Evolutionary conservation across 1,139 yeast genomes (phyloP), one percentile per base, ranked within the genome.

Genomic region (Blastobotrys capitulatus): DNA sequence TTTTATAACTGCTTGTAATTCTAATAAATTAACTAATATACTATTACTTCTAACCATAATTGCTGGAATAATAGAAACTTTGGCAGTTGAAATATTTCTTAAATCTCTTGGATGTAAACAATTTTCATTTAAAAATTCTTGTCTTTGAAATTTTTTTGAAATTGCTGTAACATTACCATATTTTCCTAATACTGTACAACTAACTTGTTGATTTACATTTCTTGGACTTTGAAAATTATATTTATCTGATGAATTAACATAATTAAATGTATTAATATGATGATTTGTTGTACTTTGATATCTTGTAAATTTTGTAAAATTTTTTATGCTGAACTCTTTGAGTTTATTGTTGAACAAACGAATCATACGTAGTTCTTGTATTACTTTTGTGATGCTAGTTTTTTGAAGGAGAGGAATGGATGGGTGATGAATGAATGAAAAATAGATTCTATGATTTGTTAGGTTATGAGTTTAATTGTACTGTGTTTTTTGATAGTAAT

Each of bases 31-130:
- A 41, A 90, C 79, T 39, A 90, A 69, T n/a, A 90, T 84, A 51
- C 92, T 83, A 56, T 80, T 78, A n/a, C 82, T 77, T 53, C 96
- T 77, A 7, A 88, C 82, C 64, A 86, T 75, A 40, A 90, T 82
- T 26, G 89, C 81, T 0, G 98, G 98, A 13, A 87, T 89, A 27
- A 90, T 83, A 64, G 87, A 95, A 48, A 86, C 81, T 15, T 86
- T 78, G 0, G 95, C 83, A 15, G 94, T 83, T 66, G 90, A 97
- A 45, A 92, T 83, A 60, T 86, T 87, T 15, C 96, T 68, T 48
- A 88, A 70, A 63, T 88, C 96, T 59, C 96, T 72, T 1, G 96
- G 95, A 50, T 82, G 80, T 37, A 88, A 68, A 38, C 83, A 82
- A 63, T 86, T 84, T 48, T 85, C 83, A 50, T 78, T 75, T 25